Percentiles rank a stretch among this genome's conserved stretches.
Evolutionary conservation across 78 protist species (phyloP).

Genomic region (Cavenderia fasciculata): DNA sequence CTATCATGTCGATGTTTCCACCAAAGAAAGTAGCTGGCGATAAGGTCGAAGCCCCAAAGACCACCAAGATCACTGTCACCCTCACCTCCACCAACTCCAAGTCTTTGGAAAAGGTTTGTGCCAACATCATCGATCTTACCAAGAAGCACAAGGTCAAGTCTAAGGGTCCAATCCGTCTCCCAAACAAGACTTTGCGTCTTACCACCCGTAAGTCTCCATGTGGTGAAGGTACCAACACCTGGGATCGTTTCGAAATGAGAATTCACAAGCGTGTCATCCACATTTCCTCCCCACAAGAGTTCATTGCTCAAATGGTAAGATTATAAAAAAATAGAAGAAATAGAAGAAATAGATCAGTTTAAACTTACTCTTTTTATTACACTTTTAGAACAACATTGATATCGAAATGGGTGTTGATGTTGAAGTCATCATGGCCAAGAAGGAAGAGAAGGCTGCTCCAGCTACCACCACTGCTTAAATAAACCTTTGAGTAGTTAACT

Average conservation of each 20-base stretch:
- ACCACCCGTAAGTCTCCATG: conserved; percentile 99
- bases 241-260: conserved; percentile 99
- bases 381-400: conserved; percentile 78
- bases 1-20: conserved; percentile 75
- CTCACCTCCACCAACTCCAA: conserved; percentile 95
- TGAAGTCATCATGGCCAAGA: conserved; percentile 91
- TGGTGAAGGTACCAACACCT: conserved; percentile 99
- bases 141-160: conserved; percentile 90
- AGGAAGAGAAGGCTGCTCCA: too few species aligned
- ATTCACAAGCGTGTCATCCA: conserved; percentile 99
- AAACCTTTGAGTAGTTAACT: too few species aligned
- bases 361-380: not conserved
- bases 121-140: conserved; percentile 95
- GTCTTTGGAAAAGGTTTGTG: conserved; percentile 97
- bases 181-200: conserved; percentile 97
- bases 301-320: conserved; percentile 94
- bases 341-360: not conserved
- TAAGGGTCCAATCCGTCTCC: conserved; percentile 99
- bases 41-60: conserved; percentile 4
- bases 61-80: conserved; percentile 96
- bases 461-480: too few species aligned
- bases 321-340: not conserved
- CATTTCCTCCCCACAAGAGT: conserved; percentile 93
- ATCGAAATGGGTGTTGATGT: conserved; percentile 98
- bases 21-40: conserved; percentile 68